Base-by-base conservation (phyloP, 352 stramenopile genomes). In the Pilasporangium apinafurcum region DNA sequence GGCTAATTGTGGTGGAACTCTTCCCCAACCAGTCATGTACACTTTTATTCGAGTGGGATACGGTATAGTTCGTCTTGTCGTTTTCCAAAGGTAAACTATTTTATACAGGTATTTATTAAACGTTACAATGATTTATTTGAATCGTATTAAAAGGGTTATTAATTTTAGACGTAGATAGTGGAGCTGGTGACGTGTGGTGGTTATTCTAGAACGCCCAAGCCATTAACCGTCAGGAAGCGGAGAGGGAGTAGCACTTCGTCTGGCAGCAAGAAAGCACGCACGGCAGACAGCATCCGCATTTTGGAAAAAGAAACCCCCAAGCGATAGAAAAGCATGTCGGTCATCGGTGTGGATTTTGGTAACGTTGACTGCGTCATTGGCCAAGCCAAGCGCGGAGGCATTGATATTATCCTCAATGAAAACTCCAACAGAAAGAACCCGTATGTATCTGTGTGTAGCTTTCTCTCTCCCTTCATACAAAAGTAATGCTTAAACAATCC, bases 401-500 rank as follows among this genome's bases (percentile, higher is more conserved):
- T 98, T 45, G 95, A 98, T 75, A 98, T 99, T 39, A 97, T 99
- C 80, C 77, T 99, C 26, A 99, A 99, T 84, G 96, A 98, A 59
- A 98, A 96, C 68, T 98, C 92, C 38, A 98, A 99, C 70, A 82
- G 97, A 64, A 96, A 98, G 64, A 99, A 98, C 68, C 93, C 96
- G 74, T 89, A 74, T 39, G 75, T 68, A 1, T 10, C 27, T 5
- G 3, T 31, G 17, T 20, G 3, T 36, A 13, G 24, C n/a, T 49
- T n/a, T 30, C n/a, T 31, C 20, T 27, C 17, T 41, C 6, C 9
- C 16, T 35, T 16, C 13, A 6, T 18, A 44, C 20, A 28, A 36
- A 14, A n/a, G 26, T 28, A 31, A 29, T 34, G 24, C 24, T 4
- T 9, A 24, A 18, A 7, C 31, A 17, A 21, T 37, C 21, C 24